These are phyloP conservation scores for Tubosaeta sp. DNA, from an alignment of 768 basidiomycete species.

Conservation along the genomic window DNA sequence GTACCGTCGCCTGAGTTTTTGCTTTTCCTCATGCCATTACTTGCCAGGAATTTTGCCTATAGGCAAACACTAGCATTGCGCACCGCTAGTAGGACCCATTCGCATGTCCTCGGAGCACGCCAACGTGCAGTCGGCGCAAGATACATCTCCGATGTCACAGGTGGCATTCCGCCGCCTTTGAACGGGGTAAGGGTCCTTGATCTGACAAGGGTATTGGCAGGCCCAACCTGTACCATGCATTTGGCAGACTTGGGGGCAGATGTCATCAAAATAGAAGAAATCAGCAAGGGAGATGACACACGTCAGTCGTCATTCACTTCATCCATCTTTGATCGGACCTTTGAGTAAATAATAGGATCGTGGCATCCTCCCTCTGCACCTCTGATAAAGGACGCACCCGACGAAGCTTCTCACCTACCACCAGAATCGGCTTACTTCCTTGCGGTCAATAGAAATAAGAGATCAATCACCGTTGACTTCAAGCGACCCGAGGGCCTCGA, in stretches of 20 bases:
- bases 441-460: slow-evolving; percentile 82
- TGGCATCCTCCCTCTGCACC: slow-evolving; percentile 66
- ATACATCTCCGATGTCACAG: slow-evolving; percentile 10
- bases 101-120: not conserved
- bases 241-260: slow-evolving; percentile 91
- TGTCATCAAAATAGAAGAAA: slow-evolving; percentile 88
- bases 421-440: slow-evolving; percentile 94
- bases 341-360: slow-evolving; percentile 44
- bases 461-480: slow-evolving; percentile 86
- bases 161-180: slow-evolving; percentile 73
- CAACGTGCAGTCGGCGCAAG: slow-evolving; percentile 5
- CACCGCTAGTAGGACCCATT: not conserved
- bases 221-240: slow-evolving; percentile 89
- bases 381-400: slow-evolving; percentile 42
- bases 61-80: not conserved
- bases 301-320: slow-evolving; percentile 40
- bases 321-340: slow-evolving; percentile 11
- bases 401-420: slow-evolving; percentile 60
- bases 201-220: slow-evolving; percentile 87
- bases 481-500: slow-evolving; percentile 73
- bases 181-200: slow-evolving; percentile 82
- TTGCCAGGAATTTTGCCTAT: not conserved
- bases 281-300: slow-evolving; percentile 83
- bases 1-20: not conserved
- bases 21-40: slow-evolving; percentile 6